Base-by-base conservation (phyloP, 2,329 filamentous ascomycete genomes). In the Talaromyces sp. region DNA sequence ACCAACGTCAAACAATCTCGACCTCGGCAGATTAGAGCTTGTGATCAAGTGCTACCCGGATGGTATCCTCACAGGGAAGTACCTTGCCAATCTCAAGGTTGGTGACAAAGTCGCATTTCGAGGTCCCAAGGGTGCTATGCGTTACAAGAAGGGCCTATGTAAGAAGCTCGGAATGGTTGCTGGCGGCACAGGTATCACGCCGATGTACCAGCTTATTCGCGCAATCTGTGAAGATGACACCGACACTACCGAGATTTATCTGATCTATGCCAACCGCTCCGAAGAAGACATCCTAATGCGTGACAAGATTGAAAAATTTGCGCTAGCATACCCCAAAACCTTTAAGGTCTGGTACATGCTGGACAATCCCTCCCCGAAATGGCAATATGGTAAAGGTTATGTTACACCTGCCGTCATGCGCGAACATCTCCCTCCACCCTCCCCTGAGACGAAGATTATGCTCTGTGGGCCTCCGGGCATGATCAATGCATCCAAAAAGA, bases 391-490 rank as follows among this genome's bases (percentile, higher is more conserved):
- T 2, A 75, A 69, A 0, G 86, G 86, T 0, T 84, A 78, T 63
- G 81, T 88, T 1, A 86, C 81, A 0, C 77, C 78, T 50, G 80
- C 83, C 0, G 71, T 86, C 41, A 81, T 88, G 70, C 70, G 74
- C 58, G 77, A 84, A 66, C 77, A 71, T 41, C 75, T 89, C 56
- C 85, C 86, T 1, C 67, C 70, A 0, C 74, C 84, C 0, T 76
- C 74, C 0, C 54, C 70, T 0, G 82, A 84, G 14, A 79, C 79
- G 2, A 88, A 85, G 71, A 72, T 86, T 8, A 77, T 87, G 77
- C 74, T 88, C 1, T 89, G 87, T 68, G 87, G 87, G 0, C 87
- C 87, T 0, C 86, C 86, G 0, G 83, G 82, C 0, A 86, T 89
- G 85, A 76, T 88, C 3, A 82, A 82, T 52, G 85, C 84, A 0